Evolutionary conservation across 2,329 filamentous ascomycete genomes (phyloP).

Genomic region (Fusarium neocosmosporiellum): DNA sequence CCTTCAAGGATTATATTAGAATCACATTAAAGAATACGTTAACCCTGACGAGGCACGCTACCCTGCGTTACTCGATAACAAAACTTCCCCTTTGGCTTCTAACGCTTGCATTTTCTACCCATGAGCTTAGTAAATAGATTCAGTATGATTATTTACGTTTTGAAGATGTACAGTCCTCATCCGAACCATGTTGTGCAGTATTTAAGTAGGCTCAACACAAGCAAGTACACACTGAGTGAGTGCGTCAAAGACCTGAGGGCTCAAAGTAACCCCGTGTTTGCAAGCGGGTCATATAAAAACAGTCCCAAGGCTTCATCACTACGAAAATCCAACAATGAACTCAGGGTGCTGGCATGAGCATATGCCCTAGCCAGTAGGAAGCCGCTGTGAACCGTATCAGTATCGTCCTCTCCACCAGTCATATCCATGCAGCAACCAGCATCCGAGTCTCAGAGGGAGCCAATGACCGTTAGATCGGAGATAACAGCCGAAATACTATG

Average conservation of each 20-base stretch:
- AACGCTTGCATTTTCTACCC: neutral
- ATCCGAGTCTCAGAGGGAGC: neutral
- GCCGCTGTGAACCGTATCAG: neutral
- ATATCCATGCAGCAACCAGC: neutral
- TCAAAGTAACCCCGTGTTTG: neutral
- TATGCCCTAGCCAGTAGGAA: neutral
- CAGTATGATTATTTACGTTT: rapidly evolving
- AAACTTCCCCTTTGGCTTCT: neutral
- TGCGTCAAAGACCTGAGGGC: no score
- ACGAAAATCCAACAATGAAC: neutral
- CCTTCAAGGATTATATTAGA: neutral
- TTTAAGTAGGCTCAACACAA: neutral
- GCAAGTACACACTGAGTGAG: neutral
- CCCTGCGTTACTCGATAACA: neutral
- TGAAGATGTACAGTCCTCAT: neutral
- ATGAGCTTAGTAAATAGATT: neutral
- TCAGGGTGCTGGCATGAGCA: neutral
- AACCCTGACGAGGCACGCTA: neutral
- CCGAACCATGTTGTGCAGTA: neutral
- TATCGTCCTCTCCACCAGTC: neutral
- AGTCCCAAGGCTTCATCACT: neutral
- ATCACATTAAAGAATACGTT: neutral
- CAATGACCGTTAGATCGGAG: neutral
- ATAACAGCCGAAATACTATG: neutral
- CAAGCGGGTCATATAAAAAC: neutral